Evolutionary conservation across 1,284 basidiomycete genomes (phyloP), one percentile per base, ranked within the genome.

Genomic region (Ganoderma lucidum): DNA sequence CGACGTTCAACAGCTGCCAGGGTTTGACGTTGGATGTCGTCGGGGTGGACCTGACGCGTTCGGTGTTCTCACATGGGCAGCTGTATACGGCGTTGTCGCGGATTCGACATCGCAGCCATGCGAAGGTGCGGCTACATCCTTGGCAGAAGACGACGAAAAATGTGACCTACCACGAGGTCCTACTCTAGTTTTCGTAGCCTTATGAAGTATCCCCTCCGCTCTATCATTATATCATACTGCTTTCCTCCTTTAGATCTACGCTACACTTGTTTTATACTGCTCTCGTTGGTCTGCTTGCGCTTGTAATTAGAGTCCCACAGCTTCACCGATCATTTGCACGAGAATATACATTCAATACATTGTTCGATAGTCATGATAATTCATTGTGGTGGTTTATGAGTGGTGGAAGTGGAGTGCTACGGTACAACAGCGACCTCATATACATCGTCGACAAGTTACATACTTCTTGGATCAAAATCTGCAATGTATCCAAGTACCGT

Each of bases 1-100:
- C 81, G 2, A 84, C 83, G 28, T 84, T 84, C 74, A 82, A 83
- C 68, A 82, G 82, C 69, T 84, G 83, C 71, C 83, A 83, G 72
- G 83, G 82, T 5, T 74, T 84, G 2, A 84, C 83, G 3, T 71
- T 84, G 1, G 80, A 84, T 65, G 59, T 73, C 2, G 75, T 83
- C 12, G 83, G 78, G 2, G 73, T 84, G 0, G 84, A 84, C 67
- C 63, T 82, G 4, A 78, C 77, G 1, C 65, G 68, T 0, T 72
- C 77, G 1, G 83, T 83, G 2, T 85, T 85, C 72, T 79, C 80
- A 15, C 83, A 85, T 75, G 83, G 83, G 1, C 83, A 85, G 67
- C 74, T 85, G 6, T 85, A 85, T 66, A 84, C 83, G 0, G 83
- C 82, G 1, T 69, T 84, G 9, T 84, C 83, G 14, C 75, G 81